These are phyloP conservation scores for Cornus suecica DNA, from an alignment of 148 eudicot genomes.

Conservation along the genomic window DNA sequence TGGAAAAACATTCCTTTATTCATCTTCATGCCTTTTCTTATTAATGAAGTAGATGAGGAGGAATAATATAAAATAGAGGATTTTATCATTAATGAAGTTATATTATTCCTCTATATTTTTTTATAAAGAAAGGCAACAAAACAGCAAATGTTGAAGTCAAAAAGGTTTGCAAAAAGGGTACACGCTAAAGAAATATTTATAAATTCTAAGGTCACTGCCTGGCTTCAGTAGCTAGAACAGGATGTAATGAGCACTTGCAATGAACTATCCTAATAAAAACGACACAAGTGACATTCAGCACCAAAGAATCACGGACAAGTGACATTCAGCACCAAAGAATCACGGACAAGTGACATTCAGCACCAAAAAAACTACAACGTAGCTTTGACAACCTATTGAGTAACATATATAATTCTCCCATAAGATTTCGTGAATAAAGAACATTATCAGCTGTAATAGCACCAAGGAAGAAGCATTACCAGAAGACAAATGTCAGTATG, in stretches of 20 bases:
- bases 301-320: background rate
- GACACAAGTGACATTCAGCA: too few species aligned
- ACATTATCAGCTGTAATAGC: background rate
- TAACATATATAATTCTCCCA: background rate
- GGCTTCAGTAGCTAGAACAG: too few species aligned
- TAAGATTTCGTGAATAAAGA: background rate
- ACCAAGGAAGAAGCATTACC: slow-evolving; percentile 39
- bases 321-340: too few species aligned
- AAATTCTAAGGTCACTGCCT: too few species aligned
- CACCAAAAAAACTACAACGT: background rate
- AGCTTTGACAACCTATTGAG: background rate
- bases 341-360: background rate
- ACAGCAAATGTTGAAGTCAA: background rate
- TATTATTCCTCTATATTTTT: too few species aligned
- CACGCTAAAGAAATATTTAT: background rate
- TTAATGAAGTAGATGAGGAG: too few species aligned
- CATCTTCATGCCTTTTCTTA: too few species aligned
- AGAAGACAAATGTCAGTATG: slow-evolving; percentile 60
- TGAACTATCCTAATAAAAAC: too few species aligned
- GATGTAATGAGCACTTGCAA: too few species aligned
- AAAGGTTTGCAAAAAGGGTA: background rate
- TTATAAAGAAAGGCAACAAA: too few species aligned
- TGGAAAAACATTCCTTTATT: background rate
- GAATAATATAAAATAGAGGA: too few species aligned
- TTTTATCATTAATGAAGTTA: too few species aligned